phyloP scores from a whole-genome alignment of 2,329 filamentous ascomycete genomes.

The Aspergillus ochraceoroseus region DNA sequence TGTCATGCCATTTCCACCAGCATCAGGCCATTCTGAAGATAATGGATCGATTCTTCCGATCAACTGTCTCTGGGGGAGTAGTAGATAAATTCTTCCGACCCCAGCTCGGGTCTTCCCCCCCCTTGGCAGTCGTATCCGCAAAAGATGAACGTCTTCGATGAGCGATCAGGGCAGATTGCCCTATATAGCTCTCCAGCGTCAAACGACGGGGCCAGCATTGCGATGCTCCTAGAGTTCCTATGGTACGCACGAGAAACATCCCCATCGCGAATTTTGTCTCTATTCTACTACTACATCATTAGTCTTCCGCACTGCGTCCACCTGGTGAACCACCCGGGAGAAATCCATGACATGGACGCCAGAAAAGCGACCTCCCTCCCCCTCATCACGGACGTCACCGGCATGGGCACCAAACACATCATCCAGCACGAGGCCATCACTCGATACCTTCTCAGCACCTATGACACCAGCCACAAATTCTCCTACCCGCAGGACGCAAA shows the following conservation, averaged over 20 bases:
- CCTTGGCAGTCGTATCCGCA: no score
- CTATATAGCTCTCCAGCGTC: not conserved
- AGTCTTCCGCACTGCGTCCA: not conserved
- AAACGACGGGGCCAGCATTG: not conserved
- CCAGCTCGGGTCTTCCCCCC: no score
- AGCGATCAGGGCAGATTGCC: not conserved
- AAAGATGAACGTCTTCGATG: constrained; percentile 5
- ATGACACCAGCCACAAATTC: not conserved
- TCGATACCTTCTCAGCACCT: not conserved
- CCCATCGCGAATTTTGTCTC: not conserved
- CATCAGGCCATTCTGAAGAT: no score
- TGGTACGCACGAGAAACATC: not conserved
- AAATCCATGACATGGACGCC: not conserved
- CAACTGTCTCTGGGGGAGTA: no score
- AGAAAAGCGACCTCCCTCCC: not conserved
- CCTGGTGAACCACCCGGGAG: not conserved
- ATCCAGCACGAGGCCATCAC: constrained; percentile 1
- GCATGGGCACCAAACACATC: not conserved
- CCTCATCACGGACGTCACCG: not conserved
- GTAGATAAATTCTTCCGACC: no score
- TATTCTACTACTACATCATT: not conserved
- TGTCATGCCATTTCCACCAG: no score
- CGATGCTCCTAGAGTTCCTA: constrained; percentile 3
- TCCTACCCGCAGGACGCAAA: not conserved
- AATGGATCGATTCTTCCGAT: no score